These are phyloP conservation scores for Thamnidium elegans DNA, from an alignment of 192 early-diverging fungal species.

Conservation along the genomic window DNA sequence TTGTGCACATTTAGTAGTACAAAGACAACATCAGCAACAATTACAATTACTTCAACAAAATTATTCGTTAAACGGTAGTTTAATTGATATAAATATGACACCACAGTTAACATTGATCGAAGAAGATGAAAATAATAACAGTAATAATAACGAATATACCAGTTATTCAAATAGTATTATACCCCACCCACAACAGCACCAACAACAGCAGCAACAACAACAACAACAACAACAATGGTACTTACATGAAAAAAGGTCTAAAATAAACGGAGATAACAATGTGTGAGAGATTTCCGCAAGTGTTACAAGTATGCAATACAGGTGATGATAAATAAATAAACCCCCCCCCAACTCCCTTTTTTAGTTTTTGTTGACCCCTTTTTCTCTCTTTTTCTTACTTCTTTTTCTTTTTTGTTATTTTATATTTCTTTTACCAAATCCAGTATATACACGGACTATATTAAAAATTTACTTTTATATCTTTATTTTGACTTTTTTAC, in stretches of 20 bases:
- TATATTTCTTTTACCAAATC: conserved; percentile 1
- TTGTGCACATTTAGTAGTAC: conserved; percentile 44
- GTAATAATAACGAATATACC: background rate
- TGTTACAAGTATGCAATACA: no score
- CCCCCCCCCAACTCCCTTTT: no score
- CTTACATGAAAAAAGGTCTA: background rate
- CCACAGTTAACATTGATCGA: conserved; percentile 9
- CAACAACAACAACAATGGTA: background rate
- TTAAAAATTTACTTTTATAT: conserved; percentile 1
- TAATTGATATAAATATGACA: background rate
- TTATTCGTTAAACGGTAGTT: background rate
- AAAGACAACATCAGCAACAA: conserved; percentile 9
- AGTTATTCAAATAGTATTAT: no score
- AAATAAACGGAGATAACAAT: conserved; percentile 1
- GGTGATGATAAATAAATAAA: background rate
- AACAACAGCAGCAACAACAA: background rate
- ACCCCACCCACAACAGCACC: no score
- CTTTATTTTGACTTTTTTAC: conserved; percentile 1
- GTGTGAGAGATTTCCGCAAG: background rate
- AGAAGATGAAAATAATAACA: background rate
- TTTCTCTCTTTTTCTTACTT: background rate
- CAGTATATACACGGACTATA: background rate
- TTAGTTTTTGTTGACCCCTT: no score
- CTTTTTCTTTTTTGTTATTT: background rate
- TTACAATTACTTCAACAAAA: conserved; percentile 14